phyloP scores from a whole-genome alignment of 345 rosid species.

The Punica granatum region DNA sequence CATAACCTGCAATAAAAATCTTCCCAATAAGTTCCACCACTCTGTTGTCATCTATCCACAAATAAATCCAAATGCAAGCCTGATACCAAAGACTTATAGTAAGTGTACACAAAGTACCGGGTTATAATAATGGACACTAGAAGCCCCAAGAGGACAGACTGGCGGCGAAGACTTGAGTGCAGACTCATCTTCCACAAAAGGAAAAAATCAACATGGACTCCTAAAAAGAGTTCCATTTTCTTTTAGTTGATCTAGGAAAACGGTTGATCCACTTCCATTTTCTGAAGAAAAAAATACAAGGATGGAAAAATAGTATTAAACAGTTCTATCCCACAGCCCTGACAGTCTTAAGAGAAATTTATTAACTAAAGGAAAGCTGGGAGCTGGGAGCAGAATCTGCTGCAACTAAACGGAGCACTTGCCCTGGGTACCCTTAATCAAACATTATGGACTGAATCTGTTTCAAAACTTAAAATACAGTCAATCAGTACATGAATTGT shows the following conservation, averaged over 20 bases:
- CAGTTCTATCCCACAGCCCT: neutral
- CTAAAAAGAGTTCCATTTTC: neutral
- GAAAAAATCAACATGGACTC: neutral
- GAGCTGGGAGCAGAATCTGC: conserved; percentile 1
- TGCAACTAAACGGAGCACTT: neutral
- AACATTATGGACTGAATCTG: neutral
- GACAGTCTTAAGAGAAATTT: neutral
- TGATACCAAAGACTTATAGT: conserved; percentile 24
- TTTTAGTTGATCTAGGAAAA: neutral
- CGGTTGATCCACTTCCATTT: neutral
- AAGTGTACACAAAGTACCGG: neutral
- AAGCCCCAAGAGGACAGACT: neutral
- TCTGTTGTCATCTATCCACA: conserved; percentile 77
- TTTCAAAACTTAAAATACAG: neutral
- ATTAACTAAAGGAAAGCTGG: neutral
- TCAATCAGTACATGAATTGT: neutral
- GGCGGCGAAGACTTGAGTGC: neutral
- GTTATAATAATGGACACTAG: neutral
- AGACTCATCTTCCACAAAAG: neutral
- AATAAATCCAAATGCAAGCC: conserved; percentile 80
- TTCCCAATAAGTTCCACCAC: conserved; percentile 66
- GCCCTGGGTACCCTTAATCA: neutral
- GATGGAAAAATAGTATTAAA: neutral
- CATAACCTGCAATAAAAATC: conserved; percentile 80
- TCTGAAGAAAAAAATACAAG: neutral